Base-by-base conservation (phyloP, 768 basidiomycete species). In the Mycena floridula region DNA sequence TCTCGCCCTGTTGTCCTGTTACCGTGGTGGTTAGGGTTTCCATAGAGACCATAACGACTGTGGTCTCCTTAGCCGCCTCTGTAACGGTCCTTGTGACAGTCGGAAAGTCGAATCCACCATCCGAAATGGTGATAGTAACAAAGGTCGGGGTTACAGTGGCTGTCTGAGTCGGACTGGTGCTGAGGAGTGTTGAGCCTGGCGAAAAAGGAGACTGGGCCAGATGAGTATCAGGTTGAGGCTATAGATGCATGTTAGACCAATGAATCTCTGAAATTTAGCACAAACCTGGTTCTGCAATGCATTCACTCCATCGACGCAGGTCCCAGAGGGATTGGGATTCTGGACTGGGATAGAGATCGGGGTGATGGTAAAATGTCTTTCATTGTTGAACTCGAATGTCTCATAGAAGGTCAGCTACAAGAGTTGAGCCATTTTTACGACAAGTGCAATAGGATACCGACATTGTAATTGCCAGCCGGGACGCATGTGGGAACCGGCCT, bases 371-470 rank as follows among this genome's bases (percentile, higher is more conserved):
- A 70, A 74, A 46, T 54, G 64, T 9, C 52, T 50, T 20, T 55
- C 40, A 22, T 55, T 57, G 24, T 68, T 56, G 27, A 68, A 55
- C 21, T 58, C 56, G 3, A 67, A 66, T 3, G 53, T 47, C 49
- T 77, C 74, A 48, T 76, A 74, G 39, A 72, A 61, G 2, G 73
- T 75, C 28, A 74, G 53, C 74, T 77, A 43, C 9, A 23, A n/a
- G 28, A 20, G 45, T 16, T 26, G 25, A 23, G 43, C 42, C 42
- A 50, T 30, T 40, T 20, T 30, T 16, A 21, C 22, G 38, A 15
- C 13, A 28, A 22, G 40, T 13, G 16, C 22, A n/a, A 30, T 25
- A 16, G 11, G 15, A 37, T 21, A 25, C 45, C 67, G 40, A 76
- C 74, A 48, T 74, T 74, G 47, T 74, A 74, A 11, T 56, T 41